Base-by-base conservation (phyloP, 202 grass and related monocot species). In the Musa balbisiana region DNA sequence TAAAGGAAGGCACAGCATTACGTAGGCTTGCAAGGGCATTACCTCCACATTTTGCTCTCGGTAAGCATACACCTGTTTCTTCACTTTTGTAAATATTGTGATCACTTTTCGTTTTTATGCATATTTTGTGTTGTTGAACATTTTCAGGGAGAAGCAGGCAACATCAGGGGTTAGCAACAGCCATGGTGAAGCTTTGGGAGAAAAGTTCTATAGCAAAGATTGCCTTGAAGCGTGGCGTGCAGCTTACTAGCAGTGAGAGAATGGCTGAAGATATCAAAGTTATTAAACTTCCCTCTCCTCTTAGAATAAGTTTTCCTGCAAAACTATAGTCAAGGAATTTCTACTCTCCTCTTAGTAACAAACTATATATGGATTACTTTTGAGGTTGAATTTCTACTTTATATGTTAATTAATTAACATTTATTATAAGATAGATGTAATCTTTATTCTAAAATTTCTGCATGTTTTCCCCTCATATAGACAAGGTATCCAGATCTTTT, bases 191-290 rank as follows among this genome's bases (percentile, higher is more conserved):
- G 73, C 74, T 98, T 69, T 98, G 94, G 91, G 94, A 89, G 83
- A 89, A 89, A 91, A 93, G 88, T 92, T 93, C 70, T 26, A 93
- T 98, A 73, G 91, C 88, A 76, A 98, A 98, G 79, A 71, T 98
- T 84, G 81, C 83, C 89, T 83, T 98, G 83, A 98, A 98, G 81
- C 89, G 91, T 86, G 94, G 87, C 54, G 91, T 98, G 62, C 94
- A 86, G 63, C 94, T 98, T 84, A 93, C 91, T 64, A 98, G 85
- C 52, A 98, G 88, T 76, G 94, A 98, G 81, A 98, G 94, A 79
- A 98, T 98, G 90, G 88, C 94, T 50, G 94, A 91, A 81, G 88
- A 98, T 84, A 89, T 98, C 25, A 98, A 93, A 82, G 90, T 98
- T 91, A 86, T 49, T 80, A 51, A 14, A 81, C 73, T 49, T n/a